Evolutionary conservation across 768 basidiomycete species (phyloP), one percentile per base, ranked within the genome.

Genomic region (Russula foetens): DNA sequence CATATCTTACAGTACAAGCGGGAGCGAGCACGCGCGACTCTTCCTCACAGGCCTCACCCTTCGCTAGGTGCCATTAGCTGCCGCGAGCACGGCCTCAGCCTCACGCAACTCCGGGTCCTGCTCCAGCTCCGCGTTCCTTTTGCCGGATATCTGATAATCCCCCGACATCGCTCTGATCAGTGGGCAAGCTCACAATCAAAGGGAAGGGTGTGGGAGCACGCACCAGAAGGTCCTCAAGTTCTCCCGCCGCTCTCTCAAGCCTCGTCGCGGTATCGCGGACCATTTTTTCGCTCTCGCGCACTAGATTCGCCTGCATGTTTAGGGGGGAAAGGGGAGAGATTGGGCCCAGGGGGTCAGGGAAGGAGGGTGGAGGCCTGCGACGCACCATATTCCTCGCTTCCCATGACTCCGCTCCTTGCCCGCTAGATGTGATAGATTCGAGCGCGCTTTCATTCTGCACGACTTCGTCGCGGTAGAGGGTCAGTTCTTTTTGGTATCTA

Each of bases 241-340:
- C 88, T 58, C 75, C 83, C 31, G 77, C 76, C 33, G 83, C 84
- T 67, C 77, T 81, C 49, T 77, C 81, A n/a, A 91, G 74, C 49
- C 87, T 80, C 56, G 71, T 77, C 57, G 76, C 74, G 23, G 85
- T 79, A 69, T 92, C 89, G 53, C 73, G 73, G 60, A 92, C 80
- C 91, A 95, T 91, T 77, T 83, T 90, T 63, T 82, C 75, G 45
- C 86, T 85, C 76, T 95, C 92, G 58, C 88, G 59, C 38, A 64
- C 84, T 51, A 85, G 73, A 75, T 53, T 56, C 23, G 46, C 39
- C 63, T 64, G 19, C 3, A 26, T n/a, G n/a, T n/a, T n/a, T n/a
- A n/a, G n/a, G n/a, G n/a, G n/a, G n/a, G n/a, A n/a, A n/a, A n/a
- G n/a, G n/a, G n/a, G n/a, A n/a, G n/a, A n/a, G n/a, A n/a, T 17